These are phyloP conservation scores for Saturnispora diversa DNA, from an alignment of 805 yeast species.

Conservation along the genomic window DNA sequence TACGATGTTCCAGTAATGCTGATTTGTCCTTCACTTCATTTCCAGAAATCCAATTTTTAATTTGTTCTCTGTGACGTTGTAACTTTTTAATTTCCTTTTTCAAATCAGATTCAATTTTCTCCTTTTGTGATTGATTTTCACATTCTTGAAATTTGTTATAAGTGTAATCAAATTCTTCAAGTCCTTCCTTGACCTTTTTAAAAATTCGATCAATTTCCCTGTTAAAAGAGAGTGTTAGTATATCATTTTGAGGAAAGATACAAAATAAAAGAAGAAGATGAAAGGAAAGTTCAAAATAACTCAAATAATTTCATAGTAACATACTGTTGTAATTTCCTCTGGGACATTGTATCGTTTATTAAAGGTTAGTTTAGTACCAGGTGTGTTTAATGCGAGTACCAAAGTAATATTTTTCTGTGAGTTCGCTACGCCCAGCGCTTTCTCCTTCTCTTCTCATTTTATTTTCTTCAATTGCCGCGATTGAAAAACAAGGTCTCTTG, in stretches of 20 bases:
- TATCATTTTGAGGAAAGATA: not conserved
- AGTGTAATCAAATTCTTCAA: constrained; percentile 45
- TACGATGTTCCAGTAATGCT: constrained; percentile 39
- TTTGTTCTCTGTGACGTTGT: constrained; percentile 52
- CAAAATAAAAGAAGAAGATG: not conserved
- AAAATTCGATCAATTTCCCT: constrained; percentile 56
- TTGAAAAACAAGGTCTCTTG: too few species aligned
- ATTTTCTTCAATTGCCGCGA: too few species aligned
- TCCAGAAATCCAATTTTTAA: constrained; percentile 51
- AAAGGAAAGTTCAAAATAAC: not conserved
- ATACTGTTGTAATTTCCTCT: constrained; percentile 43
- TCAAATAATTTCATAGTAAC: constrained; percentile 18
- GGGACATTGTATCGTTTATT: constrained; percentile 32
- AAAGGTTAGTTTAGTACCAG: too few species aligned
- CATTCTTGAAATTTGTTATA: constrained; percentile 43
- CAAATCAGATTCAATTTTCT: constrained; percentile 47
- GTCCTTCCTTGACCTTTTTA: constrained; percentile 52
- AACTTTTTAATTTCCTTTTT: constrained; percentile 54
- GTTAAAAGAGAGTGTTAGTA: constrained; percentile 4
- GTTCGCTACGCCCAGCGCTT: too few species aligned
- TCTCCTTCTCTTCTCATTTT: too few species aligned
- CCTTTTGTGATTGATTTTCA: constrained; percentile 46
- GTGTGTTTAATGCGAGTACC: too few species aligned
- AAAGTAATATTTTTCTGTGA: too few species aligned
- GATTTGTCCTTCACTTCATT: constrained; percentile 41